These are phyloP conservation scores for Micromonas commoda DNA, from an alignment of 139 green algal genomes.

Conservation along the genomic window DNA sequence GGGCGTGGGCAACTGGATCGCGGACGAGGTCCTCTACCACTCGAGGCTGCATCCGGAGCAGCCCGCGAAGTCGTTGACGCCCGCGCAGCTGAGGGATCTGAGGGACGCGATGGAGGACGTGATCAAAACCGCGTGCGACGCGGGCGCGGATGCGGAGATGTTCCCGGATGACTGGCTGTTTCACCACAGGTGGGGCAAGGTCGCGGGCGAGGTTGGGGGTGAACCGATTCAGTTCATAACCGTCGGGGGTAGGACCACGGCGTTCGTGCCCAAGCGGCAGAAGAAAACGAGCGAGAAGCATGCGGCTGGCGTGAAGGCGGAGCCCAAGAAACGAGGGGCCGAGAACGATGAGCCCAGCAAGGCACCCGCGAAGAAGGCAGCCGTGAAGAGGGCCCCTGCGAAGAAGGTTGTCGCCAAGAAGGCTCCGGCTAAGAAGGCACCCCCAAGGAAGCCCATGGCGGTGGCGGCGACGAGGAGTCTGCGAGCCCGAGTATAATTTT, in stretches of 20 bases:
- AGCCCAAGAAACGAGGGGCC: neutral
- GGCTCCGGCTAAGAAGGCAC: too few relatives aligned
- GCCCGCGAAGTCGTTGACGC: slow-evolving; percentile 41
- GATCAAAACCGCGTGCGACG: slow-evolving; percentile 46
- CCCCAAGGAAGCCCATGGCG: too few relatives aligned
- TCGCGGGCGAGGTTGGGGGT: slow-evolving; percentile 48
- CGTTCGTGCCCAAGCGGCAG: slow-evolving; percentile 69
- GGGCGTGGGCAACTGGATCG: slow-evolving; percentile 88
- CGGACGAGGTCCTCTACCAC: slow-evolving; percentile 79
- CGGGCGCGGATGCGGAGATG: slow-evolving; percentile 48
- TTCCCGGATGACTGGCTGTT: slow-evolving; percentile 81
- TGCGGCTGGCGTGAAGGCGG: neutral
- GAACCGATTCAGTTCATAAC: slow-evolving; percentile 47
- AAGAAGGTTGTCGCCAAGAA: too few relatives aligned
- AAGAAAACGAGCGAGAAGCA: slow-evolving; percentile 38
- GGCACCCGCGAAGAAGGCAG: neutral
- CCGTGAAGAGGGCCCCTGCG: neutral
- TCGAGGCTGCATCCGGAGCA: slow-evolving; percentile 66
- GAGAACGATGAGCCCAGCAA: neutral
- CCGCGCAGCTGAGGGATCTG: slow-evolving; percentile 38
- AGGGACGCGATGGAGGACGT: slow-evolving; percentile 47
- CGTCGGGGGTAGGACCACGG: slow-evolving; percentile 63
- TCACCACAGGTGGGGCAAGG: slow-evolving; percentile 60
- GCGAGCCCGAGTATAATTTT: too few relatives aligned
- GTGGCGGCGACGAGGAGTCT: too few relatives aligned